phyloP scores from a whole-genome alignment of 805 yeast genomes.

The Yarrowia keelungensis region DNA sequence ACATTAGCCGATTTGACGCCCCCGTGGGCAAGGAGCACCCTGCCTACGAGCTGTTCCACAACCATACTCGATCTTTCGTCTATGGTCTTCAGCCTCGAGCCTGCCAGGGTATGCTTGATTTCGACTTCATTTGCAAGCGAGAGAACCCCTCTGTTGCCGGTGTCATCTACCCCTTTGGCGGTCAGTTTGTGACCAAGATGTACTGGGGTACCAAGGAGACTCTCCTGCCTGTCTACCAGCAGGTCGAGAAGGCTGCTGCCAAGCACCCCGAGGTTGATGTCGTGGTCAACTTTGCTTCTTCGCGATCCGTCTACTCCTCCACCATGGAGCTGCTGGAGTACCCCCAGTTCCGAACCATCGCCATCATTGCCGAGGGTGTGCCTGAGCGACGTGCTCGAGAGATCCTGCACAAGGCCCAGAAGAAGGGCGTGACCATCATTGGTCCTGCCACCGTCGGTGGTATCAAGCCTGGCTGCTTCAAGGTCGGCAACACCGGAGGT shows the following conservation, averaged over 20 bases:
- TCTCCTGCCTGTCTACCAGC: slow-evolving; percentile 56
- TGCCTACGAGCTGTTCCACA: slow-evolving; percentile 53
- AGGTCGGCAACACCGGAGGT: slow-evolving; percentile 59
- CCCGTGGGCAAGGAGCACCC: slow-evolving; percentile 47
- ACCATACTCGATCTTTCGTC: slow-evolving; percentile 56
- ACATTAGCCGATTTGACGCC: slow-evolving; percentile 48
- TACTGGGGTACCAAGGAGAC: slow-evolving; percentile 60
- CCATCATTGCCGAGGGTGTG: slow-evolving; percentile 58
- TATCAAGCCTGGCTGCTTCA: slow-evolving; percentile 58
- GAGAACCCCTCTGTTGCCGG: slow-evolving; percentile 57
- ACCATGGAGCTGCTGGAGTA: slow-evolving; percentile 57
- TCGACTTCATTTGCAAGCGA: slow-evolving; percentile 57
- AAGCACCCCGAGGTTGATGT: slow-evolving; percentile 59
- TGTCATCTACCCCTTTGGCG: slow-evolving; percentile 57
- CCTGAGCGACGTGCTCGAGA: slow-evolving; percentile 60
- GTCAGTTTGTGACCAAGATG: slow-evolving; percentile 56
- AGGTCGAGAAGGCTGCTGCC: slow-evolving; percentile 52
- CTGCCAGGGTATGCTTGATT: slow-evolving; percentile 59
- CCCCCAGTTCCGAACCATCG: slow-evolving; percentile 57
- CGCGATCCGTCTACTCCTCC: slow-evolving; percentile 57
- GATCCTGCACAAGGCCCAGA: slow-evolving; percentile 54
- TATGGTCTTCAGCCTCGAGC: slow-evolving; percentile 57
- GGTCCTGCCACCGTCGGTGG: slow-evolving; percentile 60
- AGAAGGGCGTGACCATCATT: slow-evolving; percentile 56
- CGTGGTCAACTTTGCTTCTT: slow-evolving; percentile 57